Evolutionary conservation across 2,329 filamentous ascomycete genomes (phyloP), one percentile per base, ranked within the genome.

Genomic region (Trichophyton equinum): DNA sequence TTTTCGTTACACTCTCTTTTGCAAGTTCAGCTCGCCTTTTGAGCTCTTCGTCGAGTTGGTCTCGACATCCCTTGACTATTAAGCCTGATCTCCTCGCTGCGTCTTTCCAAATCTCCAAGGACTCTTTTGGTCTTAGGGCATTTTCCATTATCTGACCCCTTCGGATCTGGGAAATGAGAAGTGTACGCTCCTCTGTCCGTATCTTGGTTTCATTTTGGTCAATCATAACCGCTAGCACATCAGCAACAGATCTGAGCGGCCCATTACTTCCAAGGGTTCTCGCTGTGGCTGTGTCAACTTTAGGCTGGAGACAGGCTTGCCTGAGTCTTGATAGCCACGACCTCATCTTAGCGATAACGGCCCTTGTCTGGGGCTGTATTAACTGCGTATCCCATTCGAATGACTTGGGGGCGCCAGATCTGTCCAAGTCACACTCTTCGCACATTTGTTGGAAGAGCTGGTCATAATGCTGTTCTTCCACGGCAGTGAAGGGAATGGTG

Each of bases 201-300:
- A 92, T 81, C 0, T 75, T 71, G 4, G 77, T 77, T 61, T 92
- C 88, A 49, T 87, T 91, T 68, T 92, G 85, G 60, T 96, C 90
- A 62, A 96, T 86, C 92, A 99, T 96, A 3, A 86, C 85, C 65
- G 90, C 86, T 9, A 99, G 77, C 0, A 97, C 92, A 72, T 97
- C 89, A 18, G 85, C 82, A 1, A 96, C 86, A 0, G 91, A 95
- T 11, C 88, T 82, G 65, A 96, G 78, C 0, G 89, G 86, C 0
- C 82, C 85, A 59, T 79, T 79, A 1, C 86, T 86, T 1, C 85
- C 86, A 4, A 89, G 73, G 0, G 82, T 81, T 63, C 81, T 82
- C 13, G 86, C 79, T 65, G 86, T 87, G 36, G 81, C 82, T 8
- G 80, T 80, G 18, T 87, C 87, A 47, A 95, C 82, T 69, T 95